Evolutionary conservation across 75 land plant species (phyloP), one percentile per base, ranked within the genome.

Genomic region (Azolla pinnata): DNA sequence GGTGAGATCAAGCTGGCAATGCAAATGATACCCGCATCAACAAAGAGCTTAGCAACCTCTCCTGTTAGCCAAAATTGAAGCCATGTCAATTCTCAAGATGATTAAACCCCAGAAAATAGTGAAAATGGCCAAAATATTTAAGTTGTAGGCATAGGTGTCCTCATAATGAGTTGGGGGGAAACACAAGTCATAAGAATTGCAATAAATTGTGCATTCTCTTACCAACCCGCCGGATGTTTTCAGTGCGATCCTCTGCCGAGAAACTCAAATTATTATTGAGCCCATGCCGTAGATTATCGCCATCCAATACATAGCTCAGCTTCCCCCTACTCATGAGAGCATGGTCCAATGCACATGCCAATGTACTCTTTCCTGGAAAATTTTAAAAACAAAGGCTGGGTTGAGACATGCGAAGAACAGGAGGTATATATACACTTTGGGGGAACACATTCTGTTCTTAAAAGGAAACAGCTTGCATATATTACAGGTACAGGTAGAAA

Each of bases 11-110:
- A 71, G 63, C 97, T 78, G 28, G 95, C 96, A 52, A 93, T 85
- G 67, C 96, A 88, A 16, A 93, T 93, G 25, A 93, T 35, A 21
- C 98, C 98, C 51, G 98, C 77, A 76, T 89, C 96, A 9, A 84
- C 90, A 77, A 93, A 93, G 31, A 89, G 96, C 64, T 81, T 85
- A 31, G 96, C 90, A 9, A 89, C 96, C 60, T 93, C 98, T n/a
- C 93, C 89, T 85, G 35, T 2, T 18, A 67, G 23, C 50, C 66
- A 18, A 64, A 67, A 47, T 42, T 67, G 42, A 33, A 66, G 54
- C 65, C 44, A 44, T 49, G 9, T 38, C 16, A 18, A 29, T 65
- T 19, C 56, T 57, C 16, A 65, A 57, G 29, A 31, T 57, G 12
- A 62, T 44, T 56, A 54, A n/a, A n/a, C n/a, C n/a, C n/a, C n/a